Evolutionary conservation across 2,329 filamentous ascomycete species (phyloP).

Genomic region (Cordyceps tenuipes): DNA sequence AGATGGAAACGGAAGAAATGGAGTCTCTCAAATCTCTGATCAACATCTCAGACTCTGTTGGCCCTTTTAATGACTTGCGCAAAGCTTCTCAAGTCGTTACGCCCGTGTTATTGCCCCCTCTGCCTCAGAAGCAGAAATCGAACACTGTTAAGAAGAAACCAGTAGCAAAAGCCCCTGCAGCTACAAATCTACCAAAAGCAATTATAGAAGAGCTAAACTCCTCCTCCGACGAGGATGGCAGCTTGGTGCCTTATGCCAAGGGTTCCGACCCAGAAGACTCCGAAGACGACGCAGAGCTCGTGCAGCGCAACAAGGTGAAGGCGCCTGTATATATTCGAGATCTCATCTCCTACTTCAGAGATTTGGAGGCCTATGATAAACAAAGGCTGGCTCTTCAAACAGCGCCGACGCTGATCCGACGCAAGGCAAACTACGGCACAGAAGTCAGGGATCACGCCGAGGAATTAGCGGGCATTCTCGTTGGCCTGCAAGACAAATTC

Average conservation of each 20-base stretch:
- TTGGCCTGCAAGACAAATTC: slow-evolving; percentile 78
- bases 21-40: slow-evolving; percentile 65
- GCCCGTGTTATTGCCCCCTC: not conserved
- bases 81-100: slow-evolving; percentile 7
- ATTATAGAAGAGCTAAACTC: slow-evolving; percentile 60
- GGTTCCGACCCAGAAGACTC: slow-evolving; percentile 86
- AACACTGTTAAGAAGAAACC: slow-evolving; percentile 20
- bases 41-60: slow-evolving; percentile 52
- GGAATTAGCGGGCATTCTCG: slow-evolving; percentile 67
- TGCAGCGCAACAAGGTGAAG: slow-evolving; percentile 73
- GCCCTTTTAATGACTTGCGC: slow-evolving; percentile 45
- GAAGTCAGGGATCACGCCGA: slow-evolving; percentile 80
- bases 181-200: slow-evolving; percentile 29
- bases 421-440: slow-evolving; percentile 80
- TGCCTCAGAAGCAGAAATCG: slow-evolving; percentile 14
- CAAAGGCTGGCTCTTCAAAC: slow-evolving; percentile 72
- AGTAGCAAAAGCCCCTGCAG: slow-evolving; percentile 22
- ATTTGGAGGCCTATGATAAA: slow-evolving; percentile 75
- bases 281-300: slow-evolving; percentile 82
- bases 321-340: slow-evolving; percentile 88
- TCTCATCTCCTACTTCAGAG: slow-evolving; percentile 67
- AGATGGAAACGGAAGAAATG: slow-evolving; percentile 64
- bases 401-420: slow-evolving; percentile 71
- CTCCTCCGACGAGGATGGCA: slow-evolving; percentile 54
- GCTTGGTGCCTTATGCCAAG: slow-evolving; percentile 71